Conservation (phyloP, 768 basidiomycete genomes). For the Collybia sp. region DNA sequence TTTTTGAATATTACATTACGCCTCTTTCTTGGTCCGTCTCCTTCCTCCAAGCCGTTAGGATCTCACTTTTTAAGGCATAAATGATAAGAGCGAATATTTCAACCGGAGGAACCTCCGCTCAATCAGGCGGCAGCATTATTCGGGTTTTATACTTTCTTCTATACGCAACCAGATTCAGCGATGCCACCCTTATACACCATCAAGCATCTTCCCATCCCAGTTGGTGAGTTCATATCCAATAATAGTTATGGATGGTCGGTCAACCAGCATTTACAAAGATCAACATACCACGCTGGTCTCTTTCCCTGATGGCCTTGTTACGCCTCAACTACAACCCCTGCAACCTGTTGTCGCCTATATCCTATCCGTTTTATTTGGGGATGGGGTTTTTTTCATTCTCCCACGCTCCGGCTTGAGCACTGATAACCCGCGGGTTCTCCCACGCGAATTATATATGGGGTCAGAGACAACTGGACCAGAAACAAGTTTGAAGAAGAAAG, state of each 20-base stretch:
- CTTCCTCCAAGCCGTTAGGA: not conserved
- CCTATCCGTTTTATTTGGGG: slow-evolving; percentile 40
- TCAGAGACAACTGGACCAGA: slow-evolving; percentile 18
- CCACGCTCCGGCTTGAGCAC: slow-evolving; percentile 47
- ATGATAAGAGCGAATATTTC: slow-evolving; percentile 46
- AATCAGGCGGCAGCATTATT: slow-evolving; percentile 61
- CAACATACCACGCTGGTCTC: slow-evolving; percentile 41
- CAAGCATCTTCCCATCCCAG: slow-evolving; percentile 56
- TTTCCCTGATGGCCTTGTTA: slow-evolving; percentile 42
- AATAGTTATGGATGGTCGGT: not conserved
- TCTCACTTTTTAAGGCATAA: slow-evolving; percentile 1
- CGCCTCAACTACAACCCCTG: slow-evolving; percentile 36
- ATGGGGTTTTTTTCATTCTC: slow-evolving; percentile 53
- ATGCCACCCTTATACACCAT: slow-evolving; percentile 45
- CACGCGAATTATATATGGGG: slow-evolving; percentile 60
- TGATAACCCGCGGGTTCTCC: slow-evolving; percentile 59
- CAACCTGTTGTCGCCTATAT: slow-evolving; percentile 48
- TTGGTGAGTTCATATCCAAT: slow-evolving; percentile 34
- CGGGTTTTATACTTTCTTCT: slow-evolving; percentile 64
- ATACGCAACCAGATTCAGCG: slow-evolving; percentile 57
- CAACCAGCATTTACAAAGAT: slow-evolving; percentile 41
- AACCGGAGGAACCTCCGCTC: slow-evolving; percentile 42
- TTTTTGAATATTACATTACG: slow-evolving; percentile 58
- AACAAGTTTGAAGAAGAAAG: slow-evolving; percentile 42
- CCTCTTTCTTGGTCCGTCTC: slow-evolving; percentile 59